Evolutionary conservation across 805 yeast species (phyloP).

Genomic region (Huiozyma naganishii): DNA sequence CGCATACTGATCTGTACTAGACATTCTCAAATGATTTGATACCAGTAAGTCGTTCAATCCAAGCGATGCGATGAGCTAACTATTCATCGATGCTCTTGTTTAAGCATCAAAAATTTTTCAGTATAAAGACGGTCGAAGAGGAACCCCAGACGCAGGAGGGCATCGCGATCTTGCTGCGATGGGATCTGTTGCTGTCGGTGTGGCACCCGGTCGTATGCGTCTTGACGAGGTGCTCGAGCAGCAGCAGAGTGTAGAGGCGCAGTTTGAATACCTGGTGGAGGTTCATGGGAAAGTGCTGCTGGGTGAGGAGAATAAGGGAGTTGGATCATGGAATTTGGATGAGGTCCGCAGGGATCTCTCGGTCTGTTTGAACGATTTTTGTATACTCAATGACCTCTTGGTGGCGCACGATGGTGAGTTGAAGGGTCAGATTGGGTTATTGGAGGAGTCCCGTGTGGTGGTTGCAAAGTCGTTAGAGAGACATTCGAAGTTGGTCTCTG

Average conservation of each 20-base stretch:
- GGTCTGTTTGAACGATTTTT: constrained; percentile 22
- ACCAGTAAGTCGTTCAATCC: neutral
- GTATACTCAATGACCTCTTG: constrained; percentile 16
- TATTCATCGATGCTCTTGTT: neutral
- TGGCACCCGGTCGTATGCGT: constrained; percentile 1
- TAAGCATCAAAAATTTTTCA: too few relatives aligned
- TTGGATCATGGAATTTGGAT: constrained; percentile 12
- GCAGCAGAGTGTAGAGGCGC: constrained; percentile 14
- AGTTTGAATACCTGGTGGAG: constrained; percentile 11
- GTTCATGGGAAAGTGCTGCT: constrained; percentile 15
- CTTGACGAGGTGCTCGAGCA: constrained; percentile 18
- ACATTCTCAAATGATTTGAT: neutral
- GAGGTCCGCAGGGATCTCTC: constrained; percentile 18
- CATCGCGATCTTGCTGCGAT: too few relatives aligned
- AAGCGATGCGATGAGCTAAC: constrained; percentile 2
- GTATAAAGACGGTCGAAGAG: too few relatives aligned
- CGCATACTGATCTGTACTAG: constrained; percentile 32
- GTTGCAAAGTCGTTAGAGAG: constrained; percentile 6
- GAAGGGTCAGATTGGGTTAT: constrained; percentile 10
- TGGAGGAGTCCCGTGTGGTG: constrained; percentile 7
- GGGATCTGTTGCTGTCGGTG: neutral
- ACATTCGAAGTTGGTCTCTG: constrained; percentile 7
- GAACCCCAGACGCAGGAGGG: too few relatives aligned
- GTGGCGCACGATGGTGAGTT: constrained; percentile 19
- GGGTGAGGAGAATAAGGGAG: constrained; percentile 1